Percentiles rank a stretch among this genome's conserved stretches.
Evolutionary conservation across 164 flowering plant genomes (phyloP).

Genomic region (Aristolochia contorta): DNA sequence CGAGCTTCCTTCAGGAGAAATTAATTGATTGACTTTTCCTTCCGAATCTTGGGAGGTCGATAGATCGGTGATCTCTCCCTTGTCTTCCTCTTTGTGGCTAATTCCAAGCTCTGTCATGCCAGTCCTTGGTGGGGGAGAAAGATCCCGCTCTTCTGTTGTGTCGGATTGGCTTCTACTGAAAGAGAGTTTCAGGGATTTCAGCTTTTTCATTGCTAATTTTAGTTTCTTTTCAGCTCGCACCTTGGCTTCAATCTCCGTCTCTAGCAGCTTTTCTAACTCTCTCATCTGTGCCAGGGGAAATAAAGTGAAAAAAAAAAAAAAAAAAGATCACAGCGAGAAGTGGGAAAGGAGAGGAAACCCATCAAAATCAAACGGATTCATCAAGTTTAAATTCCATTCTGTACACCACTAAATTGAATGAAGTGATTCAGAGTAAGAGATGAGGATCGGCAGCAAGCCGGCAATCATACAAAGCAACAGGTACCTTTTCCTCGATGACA

Average conservation of each 20-base stretch:
- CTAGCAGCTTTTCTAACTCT: slow-evolving; percentile 48
- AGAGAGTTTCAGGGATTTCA: slow-evolving; percentile 38
- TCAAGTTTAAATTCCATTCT: background rate
- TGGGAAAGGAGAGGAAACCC: background rate
- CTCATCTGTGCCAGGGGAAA: slow-evolving; percentile 23
- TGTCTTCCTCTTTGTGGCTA: too few relatives aligned
- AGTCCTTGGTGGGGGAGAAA: too few relatives aligned
- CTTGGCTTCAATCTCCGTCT: slow-evolving; percentile 39
- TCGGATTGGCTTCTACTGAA: slow-evolving; percentile 15
- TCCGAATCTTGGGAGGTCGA: too few relatives aligned
- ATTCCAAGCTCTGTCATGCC: too few relatives aligned
- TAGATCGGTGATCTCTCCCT: too few relatives aligned
- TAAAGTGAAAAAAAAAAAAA: too few relatives aligned
- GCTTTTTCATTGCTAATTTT: slow-evolving; percentile 38
- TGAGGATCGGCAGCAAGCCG: too few relatives aligned
- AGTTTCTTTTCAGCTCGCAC: slow-evolving; percentile 65
- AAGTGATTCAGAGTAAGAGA: too few relatives aligned
- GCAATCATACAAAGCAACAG: background rate
- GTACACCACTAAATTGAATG: too few relatives aligned
- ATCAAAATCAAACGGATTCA: background rate
- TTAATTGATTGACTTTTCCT: too few relatives aligned
- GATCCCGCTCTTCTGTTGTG: background rate
- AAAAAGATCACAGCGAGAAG: too few relatives aligned
- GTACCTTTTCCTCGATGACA: slow-evolving; percentile 46
- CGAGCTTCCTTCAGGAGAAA: too few relatives aligned